These are phyloP conservation scores for Triangularia setosa DNA, from an alignment of 2,329 filamentous ascomycete species.

Conservation along the genomic window DNA sequence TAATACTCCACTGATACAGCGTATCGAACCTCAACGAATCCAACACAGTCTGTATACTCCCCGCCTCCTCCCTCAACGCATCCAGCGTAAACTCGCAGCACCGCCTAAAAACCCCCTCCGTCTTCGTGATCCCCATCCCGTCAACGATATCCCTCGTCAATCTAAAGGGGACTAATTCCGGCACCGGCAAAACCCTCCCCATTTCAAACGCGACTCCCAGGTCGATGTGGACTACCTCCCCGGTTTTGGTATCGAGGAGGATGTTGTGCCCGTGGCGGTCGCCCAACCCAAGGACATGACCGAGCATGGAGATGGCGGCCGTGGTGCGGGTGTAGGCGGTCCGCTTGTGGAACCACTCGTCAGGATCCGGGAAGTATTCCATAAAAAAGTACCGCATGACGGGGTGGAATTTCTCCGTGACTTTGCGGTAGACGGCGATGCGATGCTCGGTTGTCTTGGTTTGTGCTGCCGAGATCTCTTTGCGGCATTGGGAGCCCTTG, in stretches of 20 bases:
- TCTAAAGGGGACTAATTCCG: conserved; percentile 92
- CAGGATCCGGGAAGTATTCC: conserved; percentile 87
- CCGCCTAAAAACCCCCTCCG: conserved; percentile 93
- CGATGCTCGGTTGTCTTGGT: conserved; percentile 65
- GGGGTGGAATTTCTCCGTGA: conserved; percentile 79
- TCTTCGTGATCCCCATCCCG: conserved; percentile 92
- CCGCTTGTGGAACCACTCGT: conserved; percentile 90
- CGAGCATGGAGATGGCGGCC: conserved; percentile 91
- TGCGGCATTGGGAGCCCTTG: conserved; percentile 71
- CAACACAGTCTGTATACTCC: conserved; percentile 97
- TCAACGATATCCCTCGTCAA: conserved; percentile 93
- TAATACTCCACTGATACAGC: conserved; percentile 91
- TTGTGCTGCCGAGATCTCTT: conserved; percentile 72
- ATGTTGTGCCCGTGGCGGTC: conserved; percentile 98
- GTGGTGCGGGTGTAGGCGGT: conserved; percentile 91
- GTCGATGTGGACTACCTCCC: conserved; percentile 95
- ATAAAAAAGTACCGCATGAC: conserved; percentile 98
- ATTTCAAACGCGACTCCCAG: conserved; percentile 96
- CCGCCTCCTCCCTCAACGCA: conserved; percentile 88
- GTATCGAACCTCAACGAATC: conserved; percentile 98
- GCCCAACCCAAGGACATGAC: conserved; percentile 86
- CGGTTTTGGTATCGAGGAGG: conserved; percentile 80
- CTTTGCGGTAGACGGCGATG: conserved; percentile 69
- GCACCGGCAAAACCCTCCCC: conserved; percentile 88
- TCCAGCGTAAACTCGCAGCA: conserved; percentile 98